Evolutionary conservation across 345 rosid genomes (phyloP).

Genomic region (Excoecaria cochinchinensis): DNA sequence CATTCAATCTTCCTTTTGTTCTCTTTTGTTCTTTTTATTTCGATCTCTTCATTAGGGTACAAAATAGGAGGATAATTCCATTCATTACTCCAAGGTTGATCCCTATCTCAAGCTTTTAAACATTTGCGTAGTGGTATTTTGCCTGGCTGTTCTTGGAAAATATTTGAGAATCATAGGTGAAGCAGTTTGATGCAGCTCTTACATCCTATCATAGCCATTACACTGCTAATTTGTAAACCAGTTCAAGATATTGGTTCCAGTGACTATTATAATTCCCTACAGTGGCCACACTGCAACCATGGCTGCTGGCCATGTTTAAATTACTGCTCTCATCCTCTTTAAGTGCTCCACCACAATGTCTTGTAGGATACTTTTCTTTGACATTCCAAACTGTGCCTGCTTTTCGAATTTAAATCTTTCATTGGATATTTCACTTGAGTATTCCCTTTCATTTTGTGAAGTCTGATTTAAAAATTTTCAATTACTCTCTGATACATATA

Average conservation of each 20-base stretch:
- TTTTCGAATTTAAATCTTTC: not conserved
- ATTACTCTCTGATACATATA: not conserved
- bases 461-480: not conserved
- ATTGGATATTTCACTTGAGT: not conserved
- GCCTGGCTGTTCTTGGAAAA: not conserved
- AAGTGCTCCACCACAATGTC: not conserved
- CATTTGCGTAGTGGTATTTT: not conserved
- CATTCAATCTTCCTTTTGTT: not conserved
- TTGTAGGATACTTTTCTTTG: not conserved
- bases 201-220: not conserved
- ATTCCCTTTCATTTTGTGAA: not conserved
- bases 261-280: not conserved
- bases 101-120: not conserved
- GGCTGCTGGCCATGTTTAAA: not conserved
- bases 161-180: constrained; percentile 1
- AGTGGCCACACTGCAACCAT: not conserved
- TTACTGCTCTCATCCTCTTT: not conserved
- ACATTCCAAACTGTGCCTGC: not conserved
- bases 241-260: not conserved
- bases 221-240: not conserved
- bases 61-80: not conserved
- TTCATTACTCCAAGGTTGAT: not conserved
- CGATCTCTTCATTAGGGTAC: not conserved
- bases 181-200: not conserved
- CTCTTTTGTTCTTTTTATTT: not conserved